Evolutionary conservation across 352 stramenopile species (phyloP).

Genomic region (Phytophthora sp.): DNA sequence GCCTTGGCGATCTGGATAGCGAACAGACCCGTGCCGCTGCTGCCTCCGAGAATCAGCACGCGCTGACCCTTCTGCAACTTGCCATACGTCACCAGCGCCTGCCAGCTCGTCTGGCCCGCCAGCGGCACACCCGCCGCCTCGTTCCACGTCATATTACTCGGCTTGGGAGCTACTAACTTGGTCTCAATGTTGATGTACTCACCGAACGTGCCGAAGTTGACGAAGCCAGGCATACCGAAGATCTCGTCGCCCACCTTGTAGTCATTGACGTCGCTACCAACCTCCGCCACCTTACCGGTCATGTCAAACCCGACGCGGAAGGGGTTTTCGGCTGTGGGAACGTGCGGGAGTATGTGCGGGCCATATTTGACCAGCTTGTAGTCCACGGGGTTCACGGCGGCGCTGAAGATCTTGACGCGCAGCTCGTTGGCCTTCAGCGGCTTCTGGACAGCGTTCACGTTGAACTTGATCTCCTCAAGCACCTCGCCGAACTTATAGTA

Average conservation of each 20-base stretch:
- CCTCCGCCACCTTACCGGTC: constrained; percentile 36
- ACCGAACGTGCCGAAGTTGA: constrained; percentile 29
- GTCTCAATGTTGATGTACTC: constrained; percentile 46
- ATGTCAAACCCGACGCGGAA: constrained; percentile 35
- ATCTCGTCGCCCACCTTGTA: constrained; percentile 44
- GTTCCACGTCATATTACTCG: constrained; percentile 41
- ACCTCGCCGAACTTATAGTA: constrained; percentile 25
- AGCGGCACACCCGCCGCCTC: constrained; percentile 42
- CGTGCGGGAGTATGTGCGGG: constrained; percentile 9
- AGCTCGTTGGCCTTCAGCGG: constrained; percentile 23
- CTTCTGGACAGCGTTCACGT: constrained; percentile 14
- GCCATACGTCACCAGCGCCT: constrained; percentile 39
- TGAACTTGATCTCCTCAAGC: constrained; percentile 34
- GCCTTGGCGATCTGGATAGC: constrained; percentile 67
- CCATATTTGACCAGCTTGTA: constrained; percentile 35
- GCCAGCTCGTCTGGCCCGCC: constrained; percentile 30
- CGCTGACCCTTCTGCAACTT: constrained; percentile 36
- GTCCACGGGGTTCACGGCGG: constrained; percentile 42
- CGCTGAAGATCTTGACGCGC: constrained; percentile 34
- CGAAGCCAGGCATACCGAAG: constrained; percentile 30
- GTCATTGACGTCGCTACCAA: constrained; percentile 37
- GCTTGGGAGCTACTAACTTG: constrained; percentile 45
- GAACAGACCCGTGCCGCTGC: constrained; percentile 62
- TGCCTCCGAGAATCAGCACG: constrained; percentile 54
- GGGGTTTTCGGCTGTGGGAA: constrained; percentile 12